These are phyloP conservation scores for Porphyrellus cyaneotinctus DNA, from an alignment of 768 basidiomycete genomes.

Conservation along the genomic window DNA sequence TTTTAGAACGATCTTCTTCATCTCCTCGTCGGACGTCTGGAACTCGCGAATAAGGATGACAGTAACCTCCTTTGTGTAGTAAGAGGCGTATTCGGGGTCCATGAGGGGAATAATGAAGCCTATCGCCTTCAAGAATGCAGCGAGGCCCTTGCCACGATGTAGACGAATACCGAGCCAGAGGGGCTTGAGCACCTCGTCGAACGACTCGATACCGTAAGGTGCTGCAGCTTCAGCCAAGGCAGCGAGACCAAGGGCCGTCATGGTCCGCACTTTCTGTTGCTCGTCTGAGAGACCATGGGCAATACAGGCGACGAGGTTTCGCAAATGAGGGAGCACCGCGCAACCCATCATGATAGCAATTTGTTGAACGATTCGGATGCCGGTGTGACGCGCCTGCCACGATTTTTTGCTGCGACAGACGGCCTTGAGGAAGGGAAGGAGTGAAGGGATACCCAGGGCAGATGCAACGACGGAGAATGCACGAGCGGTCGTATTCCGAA, in stretches of 20 bases:
- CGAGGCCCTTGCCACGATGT: slow-evolving; percentile 74
- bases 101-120: slow-evolving; percentile 99
- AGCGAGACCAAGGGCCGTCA: slow-evolving; percentile 76
- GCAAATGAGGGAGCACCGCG: slow-evolving; percentile 93
- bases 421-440: slow-evolving; percentile 97
- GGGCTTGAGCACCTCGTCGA: slow-evolving; percentile 88
- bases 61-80: slow-evolving; percentile 98
- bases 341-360: slow-evolving; percentile 99
- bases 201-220: slow-evolving; percentile 99
- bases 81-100: slow-evolving; percentile 99
- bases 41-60: slow-evolving; percentile 97
- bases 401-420: slow-evolving; percentile 99
- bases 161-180: slow-evolving; percentile 76
- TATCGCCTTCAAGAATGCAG: slow-evolving; percentile 85
- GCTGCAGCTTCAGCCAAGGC: slow-evolving; percentile 96
- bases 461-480: slow-evolving; percentile 99
- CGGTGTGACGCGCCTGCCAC: slow-evolving; percentile 99
- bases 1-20: slow-evolving; percentile 99
- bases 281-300: slow-evolving; percentile 77
- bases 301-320: slow-evolving; percentile 94
- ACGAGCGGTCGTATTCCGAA: slow-evolving; percentile 97
- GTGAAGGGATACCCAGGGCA: slow-evolving; percentile 94
- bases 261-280: slow-evolving; percentile 76
- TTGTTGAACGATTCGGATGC: slow-evolving; percentile 99
- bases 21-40: slow-evolving; percentile 99